Base-by-base conservation (phyloP, 305 asterid species). In the Fraxinus sp. region DNA sequence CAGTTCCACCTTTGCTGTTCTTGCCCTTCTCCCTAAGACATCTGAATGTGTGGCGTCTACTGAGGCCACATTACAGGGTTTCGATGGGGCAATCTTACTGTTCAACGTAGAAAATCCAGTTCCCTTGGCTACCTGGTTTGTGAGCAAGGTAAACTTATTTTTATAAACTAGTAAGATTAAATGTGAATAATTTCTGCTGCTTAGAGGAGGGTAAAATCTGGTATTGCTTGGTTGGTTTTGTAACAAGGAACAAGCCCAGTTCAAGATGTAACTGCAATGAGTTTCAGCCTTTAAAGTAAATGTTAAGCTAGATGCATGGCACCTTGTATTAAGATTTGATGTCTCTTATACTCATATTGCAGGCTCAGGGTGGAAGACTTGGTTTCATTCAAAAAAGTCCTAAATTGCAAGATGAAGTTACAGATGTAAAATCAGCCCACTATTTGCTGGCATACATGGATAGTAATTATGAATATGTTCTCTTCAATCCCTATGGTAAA, bases 351-450 rank as follows among this genome's bases (percentile, higher is more conserved):
- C 70, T 82, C 49, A 11, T 82, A 14, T 71, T 88, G 83, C 92
- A 95, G 97, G 98, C 95, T 71, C 89, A 78, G 68, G 96, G 96
- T 41, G 96, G 97, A 32, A 52, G 90, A 52, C 92, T 95, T 74
- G 91, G 90, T 41, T 92, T 92, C 86, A 71, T 92, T 82, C 82
- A 22, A n/a, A 83, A 86, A 78, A 84, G 81, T 82, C 83, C 87
- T 11, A 82, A 59, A 79, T 77, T 73, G 0, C 89, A 88, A 16
- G 89, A 85, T 55, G 87, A 68, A 26, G 81, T 77, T 80, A 59
- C 85, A 49, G 87, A 83, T 80, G 83, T 84, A 76, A 82, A 84
- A 71, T 52, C 87, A 72, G 43, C 73, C 18, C 87, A 86, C 75
- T 88, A 80, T 79, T 55, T 92, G 77, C 93, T 95, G 33, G 92